Percentiles rank a stretch among this genome's conserved stretches.
Conservation (phyloP, 106 monocot genomes). For the Platanthera guangdongensis region DNA sequence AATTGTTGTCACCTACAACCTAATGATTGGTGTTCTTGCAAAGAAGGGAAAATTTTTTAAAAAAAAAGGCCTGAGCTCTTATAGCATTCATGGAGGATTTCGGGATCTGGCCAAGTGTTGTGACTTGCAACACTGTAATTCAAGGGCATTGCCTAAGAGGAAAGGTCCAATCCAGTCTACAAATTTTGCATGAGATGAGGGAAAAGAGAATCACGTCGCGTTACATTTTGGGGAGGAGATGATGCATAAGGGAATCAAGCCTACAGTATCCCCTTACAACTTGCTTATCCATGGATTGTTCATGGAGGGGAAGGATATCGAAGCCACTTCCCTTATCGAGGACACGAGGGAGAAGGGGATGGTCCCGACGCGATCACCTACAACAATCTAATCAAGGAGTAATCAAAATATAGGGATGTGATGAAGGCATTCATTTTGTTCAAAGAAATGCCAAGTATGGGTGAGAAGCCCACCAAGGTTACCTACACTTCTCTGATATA, state of each 20-base stretch:
- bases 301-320: slow-evolving; percentile 45
- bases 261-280: slow-evolving; percentile 45
- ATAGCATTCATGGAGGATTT: too few species aligned
- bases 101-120: too few species aligned
- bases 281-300: slow-evolving; percentile 59
- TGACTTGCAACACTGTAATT: too few species aligned
- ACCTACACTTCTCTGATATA: slow-evolving; percentile 77
- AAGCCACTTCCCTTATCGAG: slow-evolving; percentile 33
- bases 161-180: too few species aligned
- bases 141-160: too few species aligned
- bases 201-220: too few species aligned
- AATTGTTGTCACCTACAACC: too few species aligned
- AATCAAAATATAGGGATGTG: slow-evolving; percentile 48
- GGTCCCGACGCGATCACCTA: slow-evolving; percentile 55
- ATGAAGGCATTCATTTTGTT: slow-evolving; percentile 55
- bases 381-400: slow-evolving; percentile 78
- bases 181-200: too few species aligned
- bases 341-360: slow-evolving; percentile 57
- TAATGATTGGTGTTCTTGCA: too few species aligned
- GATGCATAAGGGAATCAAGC: slow-evolving; percentile 34
- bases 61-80: too few species aligned
- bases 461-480: slow-evolving; percentile 39
- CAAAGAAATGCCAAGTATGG: slow-evolving; percentile 46
- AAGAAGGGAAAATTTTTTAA: too few species aligned
- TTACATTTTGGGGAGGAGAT: too few species aligned